A percentile compares a stretch with the other conserved stretches of the same genome.
These are phyloP conservation scores for Uronychia setigera DNA, from an alignment of 73 alveolate species.

Conservation along the genomic window DNA sequence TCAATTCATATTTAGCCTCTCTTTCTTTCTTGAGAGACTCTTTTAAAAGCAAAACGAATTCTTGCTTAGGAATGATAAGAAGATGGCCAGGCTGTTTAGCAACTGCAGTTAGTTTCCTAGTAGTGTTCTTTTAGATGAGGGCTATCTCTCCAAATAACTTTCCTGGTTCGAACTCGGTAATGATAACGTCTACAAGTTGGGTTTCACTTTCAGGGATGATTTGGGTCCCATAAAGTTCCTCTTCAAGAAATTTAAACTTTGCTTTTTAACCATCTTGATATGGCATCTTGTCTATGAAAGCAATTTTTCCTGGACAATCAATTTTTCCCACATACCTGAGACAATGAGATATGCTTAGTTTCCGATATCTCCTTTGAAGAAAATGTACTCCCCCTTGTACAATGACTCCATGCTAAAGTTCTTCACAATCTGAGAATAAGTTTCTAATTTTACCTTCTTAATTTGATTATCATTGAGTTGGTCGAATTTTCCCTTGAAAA, in stretches of 20 bases:
- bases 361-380: not conserved
- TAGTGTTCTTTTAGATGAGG: not conserved
- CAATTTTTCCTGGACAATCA: not conserved
- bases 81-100: not conserved
- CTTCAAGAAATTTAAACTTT: not conserved
- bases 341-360: not conserved
- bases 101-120: not conserved
- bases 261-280: not conserved
- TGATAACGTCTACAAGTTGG: not conserved
- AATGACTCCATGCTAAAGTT: not conserved
- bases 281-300: too few species aligned
- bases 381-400: not conserved
- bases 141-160: not conserved
- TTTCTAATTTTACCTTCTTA: not conserved
- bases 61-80: not conserved
- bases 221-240: not conserved
- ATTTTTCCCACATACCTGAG: not conserved
- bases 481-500: not conserved
- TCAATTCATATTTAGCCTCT: not conserved
- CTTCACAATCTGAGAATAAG: not conserved
- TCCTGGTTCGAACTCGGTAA: not conserved
- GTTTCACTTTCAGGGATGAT: not conserved
- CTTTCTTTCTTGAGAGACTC: not conserved
- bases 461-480: not conserved
- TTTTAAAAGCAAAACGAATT: not conserved